phyloP scores from a whole-genome alignment of 2,329 filamentous ascomycete genomes.

The Arachnopeziza araneosa region DNA sequence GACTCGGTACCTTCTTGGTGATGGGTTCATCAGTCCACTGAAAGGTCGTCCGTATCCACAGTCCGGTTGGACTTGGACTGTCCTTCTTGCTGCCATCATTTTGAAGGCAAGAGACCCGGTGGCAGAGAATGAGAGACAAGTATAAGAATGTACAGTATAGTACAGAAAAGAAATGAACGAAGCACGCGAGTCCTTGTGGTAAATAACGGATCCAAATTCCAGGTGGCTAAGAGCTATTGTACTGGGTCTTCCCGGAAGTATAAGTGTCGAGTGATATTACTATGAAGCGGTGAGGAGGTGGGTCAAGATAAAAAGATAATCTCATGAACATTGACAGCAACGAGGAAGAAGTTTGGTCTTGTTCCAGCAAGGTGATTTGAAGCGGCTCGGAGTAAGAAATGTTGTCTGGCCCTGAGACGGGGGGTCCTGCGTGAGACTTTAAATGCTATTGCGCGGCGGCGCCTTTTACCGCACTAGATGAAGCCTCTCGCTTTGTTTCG shows the following conservation, averaged over 20 bases:
- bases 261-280: background rate
- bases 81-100: constrained; percentile 32
- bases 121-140: constrained; percentile 19
- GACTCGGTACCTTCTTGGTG: constrained; percentile 29
- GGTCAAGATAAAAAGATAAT: background rate
- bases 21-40: constrained; percentile 19
- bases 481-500: background rate
- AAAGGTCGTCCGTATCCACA: constrained; percentile 25
- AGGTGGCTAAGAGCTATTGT: background rate
- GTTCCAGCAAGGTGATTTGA: background rate
- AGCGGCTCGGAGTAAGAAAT: background rate
- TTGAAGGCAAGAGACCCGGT: constrained; percentile 10
- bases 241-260: background rate
- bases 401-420: background rate
- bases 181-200: constrained; percentile 3
- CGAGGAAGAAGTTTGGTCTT: background rate
- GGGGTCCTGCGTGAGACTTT: background rate
- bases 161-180: constrained; percentile 18
- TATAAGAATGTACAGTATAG: constrained; percentile 18
- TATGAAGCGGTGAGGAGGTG: background rate
- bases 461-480: background rate
- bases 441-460: background rate
- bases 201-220: background rate
- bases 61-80: constrained; percentile 28
- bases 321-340: background rate